A percentile compares a stretch with the other conserved stretches of the same genome.
These are phyloP conservation scores for Leccinum olivaceoglutinosum DNA, from an alignment of 1,284 basidiomycete genomes.

Conservation along the genomic window DNA sequence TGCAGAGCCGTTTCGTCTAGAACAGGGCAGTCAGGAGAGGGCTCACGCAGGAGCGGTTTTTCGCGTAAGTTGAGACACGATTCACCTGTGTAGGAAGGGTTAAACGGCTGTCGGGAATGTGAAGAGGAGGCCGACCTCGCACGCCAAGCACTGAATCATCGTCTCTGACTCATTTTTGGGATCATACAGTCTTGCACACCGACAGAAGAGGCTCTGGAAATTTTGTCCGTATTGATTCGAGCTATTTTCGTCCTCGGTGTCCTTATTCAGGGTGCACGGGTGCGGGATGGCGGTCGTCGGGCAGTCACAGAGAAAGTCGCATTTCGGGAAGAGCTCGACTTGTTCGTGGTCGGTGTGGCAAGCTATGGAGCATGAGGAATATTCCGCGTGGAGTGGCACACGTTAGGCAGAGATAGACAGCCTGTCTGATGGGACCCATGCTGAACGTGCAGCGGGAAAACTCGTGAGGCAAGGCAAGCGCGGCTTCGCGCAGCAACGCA, in stretches of 20 bases:
- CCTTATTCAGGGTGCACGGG: conserved; percentile 55
- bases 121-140: conserved; percentile 45
- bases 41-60: conserved; percentile 43
- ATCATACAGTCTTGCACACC: conserved; percentile 66
- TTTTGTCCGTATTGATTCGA: conserved; percentile 67
- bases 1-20: conserved; percentile 17
- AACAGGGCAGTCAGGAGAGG: conserved; percentile 35
- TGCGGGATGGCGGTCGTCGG: conserved; percentile 58
- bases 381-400: conserved; percentile 55
- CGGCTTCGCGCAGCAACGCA: conserved; percentile 58
- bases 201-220: conserved; percentile 63
- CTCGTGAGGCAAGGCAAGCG: conserved; percentile 67
- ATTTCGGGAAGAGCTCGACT: conserved; percentile 78
- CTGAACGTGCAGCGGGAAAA: conserved; percentile 70
- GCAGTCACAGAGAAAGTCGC: conserved; percentile 76
- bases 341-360: conserved; percentile 81
- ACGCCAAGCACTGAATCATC: conserved; percentile 80
- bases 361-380: conserved; percentile 72
- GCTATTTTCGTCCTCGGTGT: conserved; percentile 47
- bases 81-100: conserved; percentile 48
- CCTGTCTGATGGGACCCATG: conserved; percentile 55
- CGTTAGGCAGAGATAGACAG: conserved; percentile 71
- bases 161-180: conserved; percentile 66
- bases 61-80: conserved; percentile 75
- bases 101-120: neutral